Evolutionary conservation across 2,329 filamentous ascomycete species (phyloP), one percentile per base, ranked within the genome.

Genomic region (Aspergillus tubingensis): DNA sequence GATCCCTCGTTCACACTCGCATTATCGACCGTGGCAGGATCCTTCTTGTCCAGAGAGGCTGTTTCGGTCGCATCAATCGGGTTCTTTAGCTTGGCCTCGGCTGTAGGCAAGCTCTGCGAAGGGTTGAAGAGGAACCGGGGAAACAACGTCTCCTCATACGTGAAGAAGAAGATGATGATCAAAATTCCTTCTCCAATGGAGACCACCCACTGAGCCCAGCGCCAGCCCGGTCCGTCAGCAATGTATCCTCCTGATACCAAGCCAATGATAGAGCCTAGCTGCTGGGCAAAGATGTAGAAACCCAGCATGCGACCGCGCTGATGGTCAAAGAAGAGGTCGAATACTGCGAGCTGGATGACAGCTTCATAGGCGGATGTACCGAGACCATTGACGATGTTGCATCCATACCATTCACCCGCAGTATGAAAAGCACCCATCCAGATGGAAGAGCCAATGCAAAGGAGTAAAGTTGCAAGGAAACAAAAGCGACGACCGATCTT

Each of bases 311-410:
- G 65, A 6, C 76, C 75, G 8, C 76, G 72, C 57, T 77, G 70
- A 43, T 78, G 76, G 0, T 72, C 67, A 53, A 76, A 77, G 64
- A 77, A 77, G 63, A 76, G 71, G 58, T 78, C 76, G 43, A 77
- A 77, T 11, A 77, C 70, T 8, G 72, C 73, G 13, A 77, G 66
- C 61, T 77, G 75, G 51, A 77, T 77, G 11, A 78, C 63, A 5
- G 75, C 75, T 58, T 77, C 71, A 51, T 77, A 77, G 1, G 75
- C 75, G 41, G 41, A 44, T 11, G 41, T 44, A 2, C 41, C 41
- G 0, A 44, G 41, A 19, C 41, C 41, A 44, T 44, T 44, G 11
- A 44, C 41, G 41, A 44, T 38, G 67, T 68, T 3, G 73, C 77
- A 4, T 72, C 74, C 17, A 77, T 62, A 8, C 75, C 74, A 41